phyloP scores from a whole-genome alignment of 2,329 filamentous ascomycete species.

The Talaromyces verruculosus region DNA sequence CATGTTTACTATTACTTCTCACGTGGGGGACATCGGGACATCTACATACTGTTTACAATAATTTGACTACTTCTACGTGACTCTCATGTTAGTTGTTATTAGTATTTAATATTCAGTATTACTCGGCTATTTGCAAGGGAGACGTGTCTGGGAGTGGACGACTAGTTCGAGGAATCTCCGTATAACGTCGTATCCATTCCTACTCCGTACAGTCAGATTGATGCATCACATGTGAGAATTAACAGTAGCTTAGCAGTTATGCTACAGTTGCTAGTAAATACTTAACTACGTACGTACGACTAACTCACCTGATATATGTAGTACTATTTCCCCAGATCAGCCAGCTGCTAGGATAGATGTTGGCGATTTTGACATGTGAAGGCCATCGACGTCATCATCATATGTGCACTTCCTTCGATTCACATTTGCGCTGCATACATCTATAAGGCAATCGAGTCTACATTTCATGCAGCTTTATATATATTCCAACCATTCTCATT shows the following conservation, averaged over 20 bases:
- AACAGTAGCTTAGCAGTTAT: background rate
- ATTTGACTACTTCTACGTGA: background rate
- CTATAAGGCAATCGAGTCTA: background rate
- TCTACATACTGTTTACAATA: background rate
- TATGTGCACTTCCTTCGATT: background rate
- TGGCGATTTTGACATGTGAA: constrained; percentile 17
- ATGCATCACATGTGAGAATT: constrained; percentile 12
- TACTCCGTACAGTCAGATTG: background rate
- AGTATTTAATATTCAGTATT: background rate
- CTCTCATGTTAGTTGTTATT: background rate
- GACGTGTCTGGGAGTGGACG: background rate
- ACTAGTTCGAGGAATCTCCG: background rate
- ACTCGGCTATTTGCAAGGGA: background rate
- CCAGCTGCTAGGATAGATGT: background rate
- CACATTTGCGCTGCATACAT: background rate
- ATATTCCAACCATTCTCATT: background rate
- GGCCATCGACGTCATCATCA: constrained; percentile 17
- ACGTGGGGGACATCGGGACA: background rate
- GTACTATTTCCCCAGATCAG: constrained; percentile 1
- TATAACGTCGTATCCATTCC: background rate
- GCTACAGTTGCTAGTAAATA: background rate
- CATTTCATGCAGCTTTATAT: background rate
- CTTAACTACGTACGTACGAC: background rate
- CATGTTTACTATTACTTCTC: background rate
- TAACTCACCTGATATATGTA: background rate